Base-by-base conservation (phyloP, 768 basidiomycete species). In the Amanita molliuscula region DNA sequence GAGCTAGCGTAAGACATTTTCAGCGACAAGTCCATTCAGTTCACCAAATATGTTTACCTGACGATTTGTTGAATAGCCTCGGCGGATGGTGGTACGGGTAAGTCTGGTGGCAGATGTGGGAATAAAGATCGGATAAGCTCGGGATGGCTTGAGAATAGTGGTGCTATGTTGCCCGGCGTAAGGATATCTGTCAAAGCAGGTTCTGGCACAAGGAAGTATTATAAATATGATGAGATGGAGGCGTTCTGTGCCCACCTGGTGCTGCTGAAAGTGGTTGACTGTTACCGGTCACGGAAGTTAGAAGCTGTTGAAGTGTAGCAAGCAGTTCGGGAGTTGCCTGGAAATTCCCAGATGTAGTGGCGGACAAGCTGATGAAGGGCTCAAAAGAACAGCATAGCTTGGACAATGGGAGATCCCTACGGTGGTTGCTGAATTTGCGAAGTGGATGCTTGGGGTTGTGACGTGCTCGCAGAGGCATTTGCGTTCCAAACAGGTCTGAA, bases 21-120 rank as follows among this genome's bases (percentile, higher is more conserved):
- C n/a, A 53, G 50, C 40, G 47, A 54, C 13, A 52, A 38, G 23
- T 23, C 48, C 44, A 11, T 38, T 26, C 16, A 40, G 10, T 25
- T 31, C 8, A 42, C 16, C 26, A n/a, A 33, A 16, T 23, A 23
- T 21, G 20, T 37, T 37, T 53, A 76, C 65, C 80, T 77, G 53
- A 94, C 79, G 55, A 93, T 81, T 29, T 79, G 79, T 49, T 84
- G 74, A 6, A 96, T 69, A 3, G 71, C 80, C 47, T 90, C 82
- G 2, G 77, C 67, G 1, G 81, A 81, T 3, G 86, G 84, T 7
- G 79, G 79, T 13, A 75, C 65, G 0, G 84, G 82, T 7, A 90
- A 72, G 64, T 87, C 86, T 6, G 86, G 72, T 1, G 92, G 91
- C 20, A 95, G 77, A 56, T 90, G 81, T 2, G 91, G 88, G 61